These are phyloP conservation scores for Schizothecium vesticola DNA, from an alignment of 495 filamentous ascomycete species.

Conservation along the genomic window DNA sequence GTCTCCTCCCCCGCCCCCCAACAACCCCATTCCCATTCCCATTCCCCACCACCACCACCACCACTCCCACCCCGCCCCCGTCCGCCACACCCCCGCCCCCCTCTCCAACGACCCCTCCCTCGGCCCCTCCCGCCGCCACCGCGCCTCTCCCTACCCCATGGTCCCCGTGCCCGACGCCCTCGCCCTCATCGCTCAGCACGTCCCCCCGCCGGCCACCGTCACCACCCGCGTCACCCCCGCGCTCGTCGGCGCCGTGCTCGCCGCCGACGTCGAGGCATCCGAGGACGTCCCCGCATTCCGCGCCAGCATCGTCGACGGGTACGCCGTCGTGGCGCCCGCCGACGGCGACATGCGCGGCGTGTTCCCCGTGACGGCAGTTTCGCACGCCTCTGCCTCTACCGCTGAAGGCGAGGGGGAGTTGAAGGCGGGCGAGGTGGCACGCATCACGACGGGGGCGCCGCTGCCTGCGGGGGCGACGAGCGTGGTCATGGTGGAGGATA, in stretches of 20 bases:
- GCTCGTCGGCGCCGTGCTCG: conserved; percentile 72
- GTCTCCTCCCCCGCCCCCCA: conserved; percentile 11
- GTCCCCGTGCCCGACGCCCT: conserved; percentile 77
- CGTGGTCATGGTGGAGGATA: conserved; percentile 98
- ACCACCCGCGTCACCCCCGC: conserved; percentile 53
- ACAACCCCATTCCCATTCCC: conserved; percentile 28
- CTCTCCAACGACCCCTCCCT: conserved; percentile 76
- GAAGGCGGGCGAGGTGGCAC: conserved; percentile 71
- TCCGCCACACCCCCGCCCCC: conserved; percentile 62
- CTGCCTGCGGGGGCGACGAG: conserved; percentile 82
- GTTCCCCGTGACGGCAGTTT: conserved; percentile 82
- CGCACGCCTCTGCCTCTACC: conserved; percentile 69
- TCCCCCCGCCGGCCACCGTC: conserved; percentile 52
- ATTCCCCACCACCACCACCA: conserved; percentile 55
- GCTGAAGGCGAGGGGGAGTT: no score
- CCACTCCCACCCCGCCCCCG: conserved; percentile 62
- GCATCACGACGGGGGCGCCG: conserved; percentile 93
- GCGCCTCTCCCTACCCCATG: conserved; percentile 90
- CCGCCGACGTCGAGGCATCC: conserved; percentile 70
- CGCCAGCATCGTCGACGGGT: conserved; percentile 96
- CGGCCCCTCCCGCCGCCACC: conserved; percentile 69
- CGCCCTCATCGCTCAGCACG: conserved; percentile 62
- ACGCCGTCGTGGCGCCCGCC: conserved; percentile 65
- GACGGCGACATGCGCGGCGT: conserved; percentile 62
- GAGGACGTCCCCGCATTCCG: conserved; percentile 89